Percentiles rank a stretch among this genome's conserved stretches.
phyloP scores from a whole-genome alignment of 2,329 filamentous ascomycete species.

The Amesomyces nigricolor region DNA sequence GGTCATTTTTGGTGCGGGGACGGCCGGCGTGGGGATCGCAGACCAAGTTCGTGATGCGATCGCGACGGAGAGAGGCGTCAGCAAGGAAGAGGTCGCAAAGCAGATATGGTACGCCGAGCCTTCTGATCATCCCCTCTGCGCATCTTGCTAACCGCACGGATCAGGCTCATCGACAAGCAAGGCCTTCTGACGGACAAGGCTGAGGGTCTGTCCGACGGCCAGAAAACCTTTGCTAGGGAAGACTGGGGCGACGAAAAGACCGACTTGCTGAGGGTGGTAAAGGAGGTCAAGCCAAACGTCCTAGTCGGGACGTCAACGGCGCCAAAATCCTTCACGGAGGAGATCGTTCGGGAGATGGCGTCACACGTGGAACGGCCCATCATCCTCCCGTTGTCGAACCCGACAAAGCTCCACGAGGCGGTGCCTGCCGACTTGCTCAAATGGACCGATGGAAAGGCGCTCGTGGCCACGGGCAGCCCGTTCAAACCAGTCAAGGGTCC shows the following conservation, averaged over 20 bases:
- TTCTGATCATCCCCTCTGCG: background rate
- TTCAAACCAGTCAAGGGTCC: conserved; percentile 66
- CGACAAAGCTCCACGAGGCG: conserved; percentile 77
- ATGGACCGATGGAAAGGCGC: conserved; percentile 72
- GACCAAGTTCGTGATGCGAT: conserved; percentile 81
- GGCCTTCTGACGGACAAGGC: conserved; percentile 60
- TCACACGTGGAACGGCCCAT: conserved; percentile 66
- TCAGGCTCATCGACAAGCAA: conserved; percentile 73
- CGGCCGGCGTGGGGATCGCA: conserved; percentile 78
- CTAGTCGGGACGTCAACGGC: conserved; percentile 80
- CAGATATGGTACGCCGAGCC: conserved; percentile 63
- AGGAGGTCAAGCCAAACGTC: conserved; percentile 69
- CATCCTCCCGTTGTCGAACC: conserved; percentile 78
- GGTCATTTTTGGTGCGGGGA: conserved; percentile 74
- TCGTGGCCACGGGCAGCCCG: conserved; percentile 79
- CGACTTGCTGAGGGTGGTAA: conserved; percentile 61
- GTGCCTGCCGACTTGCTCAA: conserved; percentile 66
- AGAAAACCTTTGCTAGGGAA: conserved; percentile 59
- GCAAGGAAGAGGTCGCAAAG: conserved; percentile 66
- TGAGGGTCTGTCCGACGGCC: conserved; percentile 53
- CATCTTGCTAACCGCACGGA: background rate
- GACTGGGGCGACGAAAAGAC: conserved; percentile 54
- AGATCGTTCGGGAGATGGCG: conserved; percentile 70
- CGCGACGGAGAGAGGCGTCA: conserved; percentile 58
- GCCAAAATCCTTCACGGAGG: conserved; percentile 68